These are phyloP conservation scores for Boletus reticulatus DNA, from an alignment of 768 basidiomycete genomes.

Conservation along the genomic window DNA sequence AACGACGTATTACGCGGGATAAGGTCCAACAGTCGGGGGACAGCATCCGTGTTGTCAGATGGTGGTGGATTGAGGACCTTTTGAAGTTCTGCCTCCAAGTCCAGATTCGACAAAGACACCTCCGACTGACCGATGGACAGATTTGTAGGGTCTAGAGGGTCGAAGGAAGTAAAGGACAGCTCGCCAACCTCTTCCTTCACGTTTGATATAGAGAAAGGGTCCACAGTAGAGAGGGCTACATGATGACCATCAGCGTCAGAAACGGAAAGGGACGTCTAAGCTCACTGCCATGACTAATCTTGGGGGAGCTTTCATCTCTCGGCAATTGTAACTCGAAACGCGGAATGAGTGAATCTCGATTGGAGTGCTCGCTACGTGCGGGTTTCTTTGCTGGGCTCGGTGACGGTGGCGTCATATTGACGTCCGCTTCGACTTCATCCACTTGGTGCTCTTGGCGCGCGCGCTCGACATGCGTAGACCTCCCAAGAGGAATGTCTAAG, in stretches of 20 bases:
- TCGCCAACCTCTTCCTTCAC: slow-evolving; percentile 27
- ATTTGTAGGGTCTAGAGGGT: slow-evolving; percentile 31
- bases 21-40: slow-evolving; percentile 24
- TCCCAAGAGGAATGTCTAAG: slow-evolving; percentile 30
- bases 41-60: slow-evolving; percentile 6
- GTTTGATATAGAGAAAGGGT: slow-evolving; percentile 21
- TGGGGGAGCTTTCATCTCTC: slow-evolving; percentile 21
- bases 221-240: slow-evolving; percentile 15
- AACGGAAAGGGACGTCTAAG: neutral
- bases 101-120: slow-evolving; percentile 34
- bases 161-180: slow-evolving; percentile 27
- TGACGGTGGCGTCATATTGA: slow-evolving; percentile 47
- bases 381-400: slow-evolving; percentile 42
- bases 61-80: slow-evolving; percentile 17
- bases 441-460: slow-evolving; percentile 23
- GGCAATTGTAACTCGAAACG: slow-evolving; percentile 28
- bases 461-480: slow-evolving; percentile 41
- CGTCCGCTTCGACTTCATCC: slow-evolving; percentile 38
- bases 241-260: neutral
- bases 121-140: slow-evolving; percentile 37
- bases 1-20: slow-evolving; percentile 23
- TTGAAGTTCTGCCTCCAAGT: slow-evolving; percentile 30
- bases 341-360: slow-evolving; percentile 34
- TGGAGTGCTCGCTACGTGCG: slow-evolving; percentile 15
- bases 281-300: slow-evolving; percentile 16